Evolutionary conservation across 371 early-diverging fungal species (phyloP).

Genomic region (Haplosporangium sp.): DNA sequence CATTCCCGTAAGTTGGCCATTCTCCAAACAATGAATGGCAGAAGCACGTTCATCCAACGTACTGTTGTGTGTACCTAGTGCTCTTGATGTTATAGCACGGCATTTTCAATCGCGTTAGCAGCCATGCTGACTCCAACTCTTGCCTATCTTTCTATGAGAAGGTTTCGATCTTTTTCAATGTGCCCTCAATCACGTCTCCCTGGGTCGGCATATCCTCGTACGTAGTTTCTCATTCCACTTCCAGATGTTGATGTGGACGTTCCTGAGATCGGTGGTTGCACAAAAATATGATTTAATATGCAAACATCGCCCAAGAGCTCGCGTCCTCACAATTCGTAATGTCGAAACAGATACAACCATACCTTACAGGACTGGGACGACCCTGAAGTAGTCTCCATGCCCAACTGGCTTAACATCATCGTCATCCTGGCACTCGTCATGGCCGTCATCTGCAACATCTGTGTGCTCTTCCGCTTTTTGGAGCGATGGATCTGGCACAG

Average conservation of each 20-base stretch:
- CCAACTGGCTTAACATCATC: conserved; percentile 25
- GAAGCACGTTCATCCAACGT: no score
- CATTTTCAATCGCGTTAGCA: no score
- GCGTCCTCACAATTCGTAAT: not conserved
- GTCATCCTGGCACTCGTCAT: conserved; percentile 21
- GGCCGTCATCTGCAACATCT: conserved; percentile 40
- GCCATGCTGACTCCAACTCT: no score
- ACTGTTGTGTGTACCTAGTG: not conserved
- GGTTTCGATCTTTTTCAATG: conserved; percentile 46
- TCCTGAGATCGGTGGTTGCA: no score
- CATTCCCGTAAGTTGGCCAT: conserved; percentile 35
- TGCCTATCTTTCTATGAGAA: not conserved
- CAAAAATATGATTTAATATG: not conserved
- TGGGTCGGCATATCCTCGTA: conserved; percentile 33
- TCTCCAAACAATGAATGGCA: not conserved
- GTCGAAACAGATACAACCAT: conserved; percentile 10
- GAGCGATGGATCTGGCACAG: conserved; percentile 27
- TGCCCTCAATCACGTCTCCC: conserved; percentile 36
- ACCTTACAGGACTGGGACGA: conserved; percentile 11
- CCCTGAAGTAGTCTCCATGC: not conserved
- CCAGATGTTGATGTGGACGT: no score
- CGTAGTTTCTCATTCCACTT: not conserved
- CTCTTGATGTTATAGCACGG: not conserved
- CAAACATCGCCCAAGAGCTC: not conserved
- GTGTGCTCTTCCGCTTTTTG: conserved; percentile 39